Evolutionary conservation across 108 stramenopile species (phyloP).

Genomic region (Fragilaria radians): DNA sequence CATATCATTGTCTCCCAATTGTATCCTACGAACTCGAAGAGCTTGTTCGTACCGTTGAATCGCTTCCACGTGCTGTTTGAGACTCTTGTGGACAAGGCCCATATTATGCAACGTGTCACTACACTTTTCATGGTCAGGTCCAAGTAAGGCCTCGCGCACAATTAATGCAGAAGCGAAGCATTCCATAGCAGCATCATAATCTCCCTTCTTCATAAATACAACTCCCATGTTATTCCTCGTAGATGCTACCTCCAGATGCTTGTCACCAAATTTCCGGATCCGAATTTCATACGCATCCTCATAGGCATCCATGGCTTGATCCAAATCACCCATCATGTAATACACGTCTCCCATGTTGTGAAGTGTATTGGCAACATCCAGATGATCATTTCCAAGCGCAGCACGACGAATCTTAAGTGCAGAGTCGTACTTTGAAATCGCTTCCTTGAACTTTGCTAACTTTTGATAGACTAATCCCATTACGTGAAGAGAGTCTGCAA

Average conservation of each 20-base stretch:
- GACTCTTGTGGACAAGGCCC: conserved; percentile 3
- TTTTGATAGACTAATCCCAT: conserved; percentile 9
- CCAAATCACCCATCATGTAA: conserved; percentile 5
- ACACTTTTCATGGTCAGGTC: conserved; percentile 5
- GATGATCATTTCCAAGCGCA: conserved; percentile 8
- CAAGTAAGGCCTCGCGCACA: conserved; percentile 2
- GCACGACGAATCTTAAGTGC: background rate
- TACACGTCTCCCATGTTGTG: conserved; percentile 10
- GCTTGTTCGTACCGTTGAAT: conserved; percentile 8
- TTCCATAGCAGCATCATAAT: conserved; percentile 7
- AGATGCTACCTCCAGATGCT: conserved; percentile 5
- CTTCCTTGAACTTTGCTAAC: conserved; percentile 2
- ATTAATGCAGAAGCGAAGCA: conserved; percentile 7
- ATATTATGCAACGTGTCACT: conserved; percentile 12
- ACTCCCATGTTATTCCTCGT: conserved; percentile 16
- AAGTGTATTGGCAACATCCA: conserved; percentile 12
- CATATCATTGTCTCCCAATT: background rate
- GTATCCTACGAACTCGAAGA: conserved; percentile 1
- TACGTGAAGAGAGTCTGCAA: conserved; percentile 8
- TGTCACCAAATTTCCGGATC: background rate
- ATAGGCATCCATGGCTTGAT: conserved; percentile 11
- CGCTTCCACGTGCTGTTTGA: conserved; percentile 4
- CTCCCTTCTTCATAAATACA: conserved; percentile 2
- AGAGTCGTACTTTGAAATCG: background rate
- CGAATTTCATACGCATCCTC: conserved; percentile 1